Conservation (phyloP, 2,329 filamentous ascomycete genomes). For the Hypoxylon rubiginosum region DNA sequence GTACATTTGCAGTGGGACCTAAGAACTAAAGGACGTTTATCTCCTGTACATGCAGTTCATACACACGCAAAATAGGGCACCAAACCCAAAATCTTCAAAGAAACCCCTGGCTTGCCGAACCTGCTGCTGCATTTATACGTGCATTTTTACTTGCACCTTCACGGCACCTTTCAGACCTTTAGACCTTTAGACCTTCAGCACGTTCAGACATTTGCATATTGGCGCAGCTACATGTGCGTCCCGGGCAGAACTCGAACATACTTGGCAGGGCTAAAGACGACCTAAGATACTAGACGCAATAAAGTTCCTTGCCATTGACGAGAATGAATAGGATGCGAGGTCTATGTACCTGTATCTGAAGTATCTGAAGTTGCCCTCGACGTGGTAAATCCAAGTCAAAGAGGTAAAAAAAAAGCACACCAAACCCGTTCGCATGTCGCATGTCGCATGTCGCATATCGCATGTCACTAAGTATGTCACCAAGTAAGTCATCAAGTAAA, state of each 20-base stretch:
- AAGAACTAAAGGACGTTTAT: constrained; percentile 1
- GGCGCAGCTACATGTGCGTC: constrained; percentile 1
- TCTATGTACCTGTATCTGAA: constrained; percentile 12
- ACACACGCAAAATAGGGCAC: constrained; percentile 15
- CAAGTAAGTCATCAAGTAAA: no score
- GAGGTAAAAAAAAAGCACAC: not conserved
- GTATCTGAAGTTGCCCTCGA: constrained; percentile 8
- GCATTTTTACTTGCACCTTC: constrained; percentile 1
- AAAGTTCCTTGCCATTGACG: constrained; percentile 31
- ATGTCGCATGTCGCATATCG: not conserved
- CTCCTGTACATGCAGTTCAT: constrained; percentile 33
- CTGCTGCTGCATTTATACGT: constrained; percentile 24
- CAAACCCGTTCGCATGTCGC: not conserved
- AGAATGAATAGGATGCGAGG: constrained; percentile 1
- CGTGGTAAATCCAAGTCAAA: not conserved
- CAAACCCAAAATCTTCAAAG: constrained; percentile 14
- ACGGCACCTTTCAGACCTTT: no score
- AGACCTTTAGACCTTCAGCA: constrained; percentile 1
- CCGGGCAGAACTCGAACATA: constrained; percentile 33
- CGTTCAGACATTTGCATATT: constrained; percentile 1
- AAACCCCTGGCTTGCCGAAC: constrained; percentile 23
- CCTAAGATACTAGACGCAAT: constrained; percentile 22
- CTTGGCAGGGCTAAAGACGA: constrained; percentile 21
- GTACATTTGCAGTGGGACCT: constrained; percentile 11
- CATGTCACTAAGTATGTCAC: no score